Base-by-base conservation (phyloP, 768 basidiomycete genomes). In the Kockovaella imperatae region DNA sequence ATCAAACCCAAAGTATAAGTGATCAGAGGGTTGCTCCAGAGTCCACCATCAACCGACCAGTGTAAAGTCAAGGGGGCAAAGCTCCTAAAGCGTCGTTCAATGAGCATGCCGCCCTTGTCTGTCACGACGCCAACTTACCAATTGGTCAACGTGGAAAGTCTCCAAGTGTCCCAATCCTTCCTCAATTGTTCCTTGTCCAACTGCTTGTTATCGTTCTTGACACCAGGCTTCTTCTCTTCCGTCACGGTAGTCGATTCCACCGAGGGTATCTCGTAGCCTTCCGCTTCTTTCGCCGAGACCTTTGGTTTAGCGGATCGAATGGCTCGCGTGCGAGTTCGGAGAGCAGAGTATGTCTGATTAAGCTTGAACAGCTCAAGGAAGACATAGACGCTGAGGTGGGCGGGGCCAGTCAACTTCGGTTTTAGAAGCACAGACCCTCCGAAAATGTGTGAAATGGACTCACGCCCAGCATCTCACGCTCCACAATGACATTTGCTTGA, bases 401-500 rank as follows among this genome's bases (percentile, higher is more conserved):
- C 48, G 47, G 52, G 44, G 32, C 20, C 17, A 40, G 38, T 42
- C 10, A n/a, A n/a, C 20, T 24, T 15, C 15, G 2, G 25, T 6
- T 20, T 43, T 20, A 39, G 38, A 39, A 20, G 20, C 10, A 20
- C 25, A 5, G 30, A 45, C 8, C 5, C 35, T 13, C 35, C 13
- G 13, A 25, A 30, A 26, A 17, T 5, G 21, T 20, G 2, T 20
- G 10, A 20, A 21, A 18, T 25, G 15, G 8, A 62, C 64, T 62
- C 30, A 67, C 64, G 64, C 65, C 69, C 69, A 70, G 54, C 64
- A 66, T n/a, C 69, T 18, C 6, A 66, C 65, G 38, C 64, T 64
- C 67, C 67, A 70, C 6, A 66, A 47, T 29, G 47, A 42, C 25
- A 59, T 53, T n/a, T 28, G 38, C 8, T 42, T 50, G 24, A 46